phyloP scores from a whole-genome alignment of 2,329 filamentous ascomycete species.

The Immersiporthe knoxdaviesiana region DNA sequence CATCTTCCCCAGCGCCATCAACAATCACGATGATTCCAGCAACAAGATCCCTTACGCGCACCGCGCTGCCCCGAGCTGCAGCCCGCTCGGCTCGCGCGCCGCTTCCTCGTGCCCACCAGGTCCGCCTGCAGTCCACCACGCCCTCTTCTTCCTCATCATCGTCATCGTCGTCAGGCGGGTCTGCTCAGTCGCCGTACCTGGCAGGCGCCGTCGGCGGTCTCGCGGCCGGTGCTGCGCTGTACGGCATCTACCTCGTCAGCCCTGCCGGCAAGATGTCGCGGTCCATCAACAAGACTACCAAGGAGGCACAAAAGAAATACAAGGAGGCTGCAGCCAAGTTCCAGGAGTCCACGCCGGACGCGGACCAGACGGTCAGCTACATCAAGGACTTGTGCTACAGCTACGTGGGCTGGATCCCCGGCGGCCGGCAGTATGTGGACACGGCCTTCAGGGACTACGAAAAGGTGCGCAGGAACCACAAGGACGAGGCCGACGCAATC shows the following conservation, averaged over 20 bases:
- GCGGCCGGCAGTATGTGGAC: conserved; percentile 70
- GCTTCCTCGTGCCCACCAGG: conserved; percentile 14
- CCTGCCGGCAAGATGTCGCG: conserved; percentile 43
- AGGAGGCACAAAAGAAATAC: conserved; percentile 64
- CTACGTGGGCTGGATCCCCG: conserved; percentile 74
- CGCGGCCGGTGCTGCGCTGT: conserved; percentile 20
- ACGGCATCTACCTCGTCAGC: conserved; percentile 26
- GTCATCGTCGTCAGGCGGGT: conserved; percentile 10
- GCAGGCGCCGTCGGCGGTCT: conserved; percentile 24
- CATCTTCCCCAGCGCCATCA: neutral
- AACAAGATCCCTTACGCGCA: conserved; percentile 23
- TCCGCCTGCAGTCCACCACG: conserved; percentile 28
- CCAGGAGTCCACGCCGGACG: conserved; percentile 64
- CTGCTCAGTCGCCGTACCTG: conserved; percentile 10
- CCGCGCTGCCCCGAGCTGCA: conserved; percentile 21
- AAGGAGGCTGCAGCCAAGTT: conserved; percentile 62
- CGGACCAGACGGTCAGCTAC: conserved; percentile 68
- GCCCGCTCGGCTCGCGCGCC: conserved; percentile 12
- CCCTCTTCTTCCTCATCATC: conserved; percentile 21
- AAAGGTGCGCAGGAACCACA: conserved; percentile 67
- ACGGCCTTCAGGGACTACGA: conserved; percentile 72
- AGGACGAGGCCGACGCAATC: conserved; percentile 70
- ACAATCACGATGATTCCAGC: conserved; percentile 23
- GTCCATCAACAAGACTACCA: conserved; percentile 39
- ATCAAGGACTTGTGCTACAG: conserved; percentile 68